phyloP scores from a whole-genome alignment of 441 rosid genomes.

The Populus trichocarpa region DNA sequence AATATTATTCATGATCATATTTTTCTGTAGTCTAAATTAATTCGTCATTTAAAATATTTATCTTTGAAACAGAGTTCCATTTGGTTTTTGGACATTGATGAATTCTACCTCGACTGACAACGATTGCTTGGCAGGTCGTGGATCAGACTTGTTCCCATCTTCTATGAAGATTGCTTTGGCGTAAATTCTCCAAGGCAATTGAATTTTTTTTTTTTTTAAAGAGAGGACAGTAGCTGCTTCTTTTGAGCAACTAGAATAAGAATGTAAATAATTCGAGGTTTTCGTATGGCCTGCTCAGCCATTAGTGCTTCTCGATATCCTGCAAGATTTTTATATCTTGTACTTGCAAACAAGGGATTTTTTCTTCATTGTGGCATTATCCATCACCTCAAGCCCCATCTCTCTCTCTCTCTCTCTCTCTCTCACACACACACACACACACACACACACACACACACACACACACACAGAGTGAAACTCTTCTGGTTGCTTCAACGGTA shows the following conservation, averaged over 20 bases:
- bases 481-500: not conserved
- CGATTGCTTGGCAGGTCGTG: constrained; percentile 12
- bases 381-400: not conserved
- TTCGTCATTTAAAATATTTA: not conserved
- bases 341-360: constrained; percentile 7
- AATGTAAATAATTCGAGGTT: constrained; percentile 25
- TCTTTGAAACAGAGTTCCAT: not conserved
- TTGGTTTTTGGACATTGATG: not conserved
- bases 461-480: not conserved
- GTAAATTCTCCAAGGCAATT: constrained; percentile 6
- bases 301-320: not conserved
- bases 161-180: constrained; percentile 5
- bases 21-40: not conserved
- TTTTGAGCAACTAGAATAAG: constrained; percentile 12
- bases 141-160: constrained; percentile 17
- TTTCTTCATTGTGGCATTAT: not conserved
- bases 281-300: constrained; percentile 3
- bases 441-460: too few species aligned
- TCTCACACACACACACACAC: too few species aligned
- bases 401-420: not conserved
- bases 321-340: constrained; percentile 12
- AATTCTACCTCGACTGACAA: not conserved
- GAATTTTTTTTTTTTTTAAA: not conserved
- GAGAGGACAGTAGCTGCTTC: not conserved
- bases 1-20: not conserved